Evolutionary conservation across 1,284 basidiomycete genomes (phyloP).

Genomic region (Moesziomyces sp.): DNA sequence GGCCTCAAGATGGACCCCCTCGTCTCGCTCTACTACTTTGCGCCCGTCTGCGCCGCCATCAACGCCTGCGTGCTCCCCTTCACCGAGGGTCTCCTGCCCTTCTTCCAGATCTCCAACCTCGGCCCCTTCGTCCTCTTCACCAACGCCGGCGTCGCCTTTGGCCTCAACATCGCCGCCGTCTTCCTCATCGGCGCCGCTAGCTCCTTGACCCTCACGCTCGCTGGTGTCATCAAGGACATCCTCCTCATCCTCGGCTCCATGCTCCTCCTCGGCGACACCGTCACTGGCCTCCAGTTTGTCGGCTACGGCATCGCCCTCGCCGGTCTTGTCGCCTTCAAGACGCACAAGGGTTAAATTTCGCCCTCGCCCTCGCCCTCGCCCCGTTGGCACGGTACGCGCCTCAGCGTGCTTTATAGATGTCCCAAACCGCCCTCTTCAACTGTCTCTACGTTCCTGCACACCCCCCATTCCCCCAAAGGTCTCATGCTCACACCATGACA

Average conservation of each 20-base stretch:
- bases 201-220: constrained; percentile 88
- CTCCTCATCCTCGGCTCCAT: constrained; percentile 90
- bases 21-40: constrained; percentile 87
- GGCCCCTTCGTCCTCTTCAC: constrained; percentile 82
- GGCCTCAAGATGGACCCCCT: constrained; percentile 95
- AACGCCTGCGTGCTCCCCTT: constrained; percentile 86
- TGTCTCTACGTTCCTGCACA: not conserved
- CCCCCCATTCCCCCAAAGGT: not conserved
- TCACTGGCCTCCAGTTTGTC: constrained; percentile 86
- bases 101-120: constrained; percentile 78
- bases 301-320: constrained; percentile 87
- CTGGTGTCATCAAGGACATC: constrained; percentile 94
- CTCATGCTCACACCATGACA: not conserved
- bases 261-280: constrained; percentile 79
- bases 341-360: constrained; percentile 73
- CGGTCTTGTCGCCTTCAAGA: constrained; percentile 83
- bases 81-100: constrained; percentile 88
- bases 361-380: not conserved
- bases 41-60: constrained; percentile 82
- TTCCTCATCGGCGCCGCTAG: constrained; percentile 90
- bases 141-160: constrained; percentile 89
- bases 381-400: too few species aligned
- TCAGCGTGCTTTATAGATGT: not conserved
- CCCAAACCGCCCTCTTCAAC: not conserved
- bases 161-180: constrained; percentile 91